Conservation (phyloP, 768 basidiomycete species). For the Leccinum olivaceopallidum region DNA sequence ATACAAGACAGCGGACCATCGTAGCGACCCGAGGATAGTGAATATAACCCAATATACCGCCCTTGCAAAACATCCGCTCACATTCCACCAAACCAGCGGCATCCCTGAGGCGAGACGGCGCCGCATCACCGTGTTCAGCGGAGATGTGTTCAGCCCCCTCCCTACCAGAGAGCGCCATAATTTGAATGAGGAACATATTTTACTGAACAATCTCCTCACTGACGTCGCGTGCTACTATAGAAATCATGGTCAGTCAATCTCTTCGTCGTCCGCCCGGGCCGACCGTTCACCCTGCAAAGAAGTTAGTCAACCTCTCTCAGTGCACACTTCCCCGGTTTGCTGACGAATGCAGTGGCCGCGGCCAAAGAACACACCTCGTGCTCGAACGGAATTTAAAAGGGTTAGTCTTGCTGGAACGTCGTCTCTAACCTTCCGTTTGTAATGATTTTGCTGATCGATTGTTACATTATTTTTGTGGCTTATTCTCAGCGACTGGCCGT, state of each 20-base stretch:
- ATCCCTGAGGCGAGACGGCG: neutral
- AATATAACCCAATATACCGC: conserved; percentile 5
- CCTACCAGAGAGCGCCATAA: conserved; percentile 7
- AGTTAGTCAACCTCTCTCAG: neutral
- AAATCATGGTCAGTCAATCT: conserved; percentile 6
- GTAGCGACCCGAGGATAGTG: neutral
- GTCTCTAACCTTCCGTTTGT: neutral
- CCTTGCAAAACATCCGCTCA: conserved; percentile 2
- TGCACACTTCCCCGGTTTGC: conserved; percentile 13
- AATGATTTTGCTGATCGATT: neutral
- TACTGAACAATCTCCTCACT: conserved; percentile 12
- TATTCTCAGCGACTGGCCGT: conserved; percentile 2
- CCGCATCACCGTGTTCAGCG: conserved; percentile 8
- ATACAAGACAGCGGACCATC: neutral
- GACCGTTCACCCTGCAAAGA: neutral
- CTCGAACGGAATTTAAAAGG: conserved; percentile 5
- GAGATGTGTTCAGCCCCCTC: conserved; percentile 14
- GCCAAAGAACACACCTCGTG: conserved; percentile 9
- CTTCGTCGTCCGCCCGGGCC: neutral
- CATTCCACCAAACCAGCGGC: conserved; percentile 5
- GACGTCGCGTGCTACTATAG: conserved; percentile 8
- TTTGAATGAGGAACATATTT: conserved; percentile 7
- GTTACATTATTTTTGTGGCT: neutral
- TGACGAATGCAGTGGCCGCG: conserved; percentile 9
- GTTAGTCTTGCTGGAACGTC: conserved; percentile 15